These are phyloP conservation scores for Nitzschia sp. DNA, from an alignment of 108 stramenopile species.

Conservation along the genomic window DNA sequence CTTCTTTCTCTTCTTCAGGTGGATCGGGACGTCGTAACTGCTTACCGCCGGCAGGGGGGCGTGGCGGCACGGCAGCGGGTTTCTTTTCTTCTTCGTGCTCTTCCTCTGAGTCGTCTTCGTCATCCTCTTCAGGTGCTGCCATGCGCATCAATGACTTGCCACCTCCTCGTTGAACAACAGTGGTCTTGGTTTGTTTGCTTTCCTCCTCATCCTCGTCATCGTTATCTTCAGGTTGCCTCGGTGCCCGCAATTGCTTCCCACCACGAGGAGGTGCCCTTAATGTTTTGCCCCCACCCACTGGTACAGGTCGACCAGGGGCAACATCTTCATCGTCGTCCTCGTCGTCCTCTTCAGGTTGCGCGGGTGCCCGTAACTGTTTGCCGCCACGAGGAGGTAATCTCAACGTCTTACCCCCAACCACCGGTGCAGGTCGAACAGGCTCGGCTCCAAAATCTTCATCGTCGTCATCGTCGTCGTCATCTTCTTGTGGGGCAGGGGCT, in stretches of 20 bases:
- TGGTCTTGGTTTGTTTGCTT: conserved; percentile 20
- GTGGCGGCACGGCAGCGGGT: background rate
- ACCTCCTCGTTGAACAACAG: conserved; percentile 46
- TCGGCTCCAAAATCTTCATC: conserved; percentile 51
- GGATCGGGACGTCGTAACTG: conserved; percentile 44
- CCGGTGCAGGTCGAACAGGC: conserved; percentile 16
- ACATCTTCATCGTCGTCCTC: conserved; percentile 39
- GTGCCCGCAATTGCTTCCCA: conserved; percentile 71
- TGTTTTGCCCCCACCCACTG: conserved; percentile 20
- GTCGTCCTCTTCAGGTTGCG: conserved; percentile 35
- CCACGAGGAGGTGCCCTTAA: conserved; percentile 30
- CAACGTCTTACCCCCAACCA: conserved; percentile 38
- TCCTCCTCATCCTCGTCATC: conserved; percentile 43
- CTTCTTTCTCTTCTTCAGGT: background rate
- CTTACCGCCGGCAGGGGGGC: conserved; percentile 50
- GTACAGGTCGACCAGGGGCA: conserved; percentile 4
- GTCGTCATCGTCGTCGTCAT: conserved; percentile 37
- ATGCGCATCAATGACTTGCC: conserved; percentile 61
- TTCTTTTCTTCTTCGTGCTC: conserved; percentile 19
- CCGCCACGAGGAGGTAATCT: conserved; percentile 43
- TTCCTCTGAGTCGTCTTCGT: conserved; percentile 27
- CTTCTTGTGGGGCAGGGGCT: conserved; percentile 38
- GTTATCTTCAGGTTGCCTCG: conserved; percentile 47
- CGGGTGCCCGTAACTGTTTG: conserved; percentile 60
- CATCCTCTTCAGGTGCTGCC: conserved; percentile 27